These are phyloP conservation scores for Citropsis articulata DNA, from an alignment of 345 rosid genomes.

Conservation along the genomic window DNA sequence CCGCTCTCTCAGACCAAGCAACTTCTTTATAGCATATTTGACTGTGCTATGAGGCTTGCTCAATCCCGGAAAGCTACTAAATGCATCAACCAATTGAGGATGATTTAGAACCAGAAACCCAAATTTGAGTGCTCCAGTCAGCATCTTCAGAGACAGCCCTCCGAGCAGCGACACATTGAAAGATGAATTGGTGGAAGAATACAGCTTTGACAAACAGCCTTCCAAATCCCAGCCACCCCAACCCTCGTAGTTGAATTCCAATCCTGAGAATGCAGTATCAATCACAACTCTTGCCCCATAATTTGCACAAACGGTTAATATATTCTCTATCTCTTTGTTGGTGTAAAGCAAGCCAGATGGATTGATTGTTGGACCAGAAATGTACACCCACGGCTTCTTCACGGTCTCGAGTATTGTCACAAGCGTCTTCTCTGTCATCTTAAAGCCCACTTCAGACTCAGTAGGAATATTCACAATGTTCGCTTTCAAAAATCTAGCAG, in stretches of 20 bases:
- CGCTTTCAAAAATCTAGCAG: slow-evolving; percentile 57
- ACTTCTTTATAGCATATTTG: slow-evolving; percentile 76
- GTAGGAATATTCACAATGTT: no score
- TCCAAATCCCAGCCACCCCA: slow-evolving; percentile 73
- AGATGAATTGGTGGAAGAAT: slow-evolving; percentile 39
- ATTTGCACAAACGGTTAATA: slow-evolving; percentile 64
- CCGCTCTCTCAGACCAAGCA: slow-evolving; percentile 61
- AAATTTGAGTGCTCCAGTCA: slow-evolving; percentile 68
- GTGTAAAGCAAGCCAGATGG: slow-evolving; percentile 83
- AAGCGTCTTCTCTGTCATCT: slow-evolving; percentile 8
- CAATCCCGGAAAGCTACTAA: slow-evolving; percentile 66
- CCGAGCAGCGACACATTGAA: slow-evolving; percentile 74
- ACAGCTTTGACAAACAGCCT: slow-evolving; percentile 39
- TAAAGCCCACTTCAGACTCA: no score
- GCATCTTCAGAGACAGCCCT: slow-evolving; percentile 71
- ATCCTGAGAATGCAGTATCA: slow-evolving; percentile 88
- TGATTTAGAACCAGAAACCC: slow-evolving; percentile 63
- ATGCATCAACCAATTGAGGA: slow-evolving; percentile 47
- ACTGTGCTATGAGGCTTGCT: slow-evolving; percentile 89
- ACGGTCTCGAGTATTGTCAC: slow-evolving; percentile 47
- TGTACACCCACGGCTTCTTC: slow-evolving; percentile 82
- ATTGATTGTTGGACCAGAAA: slow-evolving; percentile 85
- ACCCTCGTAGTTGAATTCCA: slow-evolving; percentile 57
- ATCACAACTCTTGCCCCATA: slow-evolving; percentile 79
- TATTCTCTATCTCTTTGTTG: slow-evolving; percentile 60